A percentile compares a stretch with the other conserved stretches of the same genome.
These are phyloP conservation scores for Crithidia fasciculata DNA, from an alignment of 208 protist genomes.

Conservation along the genomic window DNA sequence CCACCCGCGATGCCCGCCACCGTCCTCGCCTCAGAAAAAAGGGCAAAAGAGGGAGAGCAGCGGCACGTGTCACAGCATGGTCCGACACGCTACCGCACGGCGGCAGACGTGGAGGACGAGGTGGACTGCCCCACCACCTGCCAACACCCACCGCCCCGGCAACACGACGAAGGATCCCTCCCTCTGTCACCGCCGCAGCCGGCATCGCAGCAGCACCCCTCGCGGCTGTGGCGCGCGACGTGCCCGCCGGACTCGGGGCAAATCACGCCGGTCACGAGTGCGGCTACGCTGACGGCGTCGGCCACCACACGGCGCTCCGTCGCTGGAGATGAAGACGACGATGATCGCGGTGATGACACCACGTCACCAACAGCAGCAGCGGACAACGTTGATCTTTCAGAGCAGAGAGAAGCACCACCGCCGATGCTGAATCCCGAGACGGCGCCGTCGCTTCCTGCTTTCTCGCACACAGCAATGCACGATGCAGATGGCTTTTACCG, in stretches of 20 bases:
- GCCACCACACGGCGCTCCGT: background rate
- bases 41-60: background rate
- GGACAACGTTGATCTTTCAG: background rate
- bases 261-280: constrained; percentile 8
- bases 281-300: constrained; percentile 5
- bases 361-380: background rate
- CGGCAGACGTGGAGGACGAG: constrained; percentile 1
- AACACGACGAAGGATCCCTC: background rate
- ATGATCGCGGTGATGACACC: background rate
- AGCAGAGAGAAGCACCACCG: too few relatives aligned
- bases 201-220: background rate
- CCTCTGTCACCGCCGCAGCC: constrained; percentile 8
- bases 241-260: constrained; percentile 25
- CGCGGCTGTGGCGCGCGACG: constrained; percentile 15
- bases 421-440: too few relatives aligned
- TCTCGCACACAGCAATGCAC: too few relatives aligned
- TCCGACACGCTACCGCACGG: background rate
- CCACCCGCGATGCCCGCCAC: background rate
- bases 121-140: background rate
- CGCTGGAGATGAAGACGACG: background rate
- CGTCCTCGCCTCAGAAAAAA: background rate
- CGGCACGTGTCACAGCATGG: background rate
- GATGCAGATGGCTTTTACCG: constrained; percentile 30
- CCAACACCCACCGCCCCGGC: background rate
- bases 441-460: too few relatives aligned